Conservation (phyloP, 306 rosid species). For the Dryas alaskensis region DNA sequence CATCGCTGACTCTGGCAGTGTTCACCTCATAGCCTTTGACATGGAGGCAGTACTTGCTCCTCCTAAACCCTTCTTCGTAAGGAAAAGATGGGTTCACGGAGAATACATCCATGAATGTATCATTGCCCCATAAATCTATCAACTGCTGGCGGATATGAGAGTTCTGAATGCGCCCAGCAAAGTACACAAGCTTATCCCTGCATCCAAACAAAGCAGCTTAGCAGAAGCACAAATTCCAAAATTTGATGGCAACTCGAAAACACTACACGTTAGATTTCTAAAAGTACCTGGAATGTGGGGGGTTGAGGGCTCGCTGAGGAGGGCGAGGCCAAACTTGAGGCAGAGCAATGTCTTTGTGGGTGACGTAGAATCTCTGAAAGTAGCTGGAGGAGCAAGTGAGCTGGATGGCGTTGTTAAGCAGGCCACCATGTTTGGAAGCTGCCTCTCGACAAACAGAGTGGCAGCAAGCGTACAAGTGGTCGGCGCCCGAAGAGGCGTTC, state of each 20-base stretch:
- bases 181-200: conserved; percentile 38
- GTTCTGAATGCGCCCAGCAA: conserved; percentile 34
- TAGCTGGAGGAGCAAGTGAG: conserved; percentile 40
- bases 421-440: conserved; percentile 1
- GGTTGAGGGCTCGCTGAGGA: conserved; percentile 17
- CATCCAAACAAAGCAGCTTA: not conserved
- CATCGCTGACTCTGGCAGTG: conserved; percentile 38
- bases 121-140: conserved; percentile 33
- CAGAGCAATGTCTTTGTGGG: conserved; percentile 32
- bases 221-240: too few relatives aligned
- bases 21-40: conserved; percentile 37
- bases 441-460: conserved; percentile 41
- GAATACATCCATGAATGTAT: conserved; percentile 27
- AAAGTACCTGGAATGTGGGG: conserved; percentile 25
- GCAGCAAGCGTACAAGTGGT: conserved; percentile 35
- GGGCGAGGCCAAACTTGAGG: conserved; percentile 39
- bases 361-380: conserved; percentile 26
- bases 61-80: conserved; percentile 34
- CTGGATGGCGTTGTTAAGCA: conserved; percentile 35
- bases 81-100: conserved; percentile 14
- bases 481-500: conserved; percentile 31
- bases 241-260: too few relatives aligned
- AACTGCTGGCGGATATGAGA: conserved; percentile 25
- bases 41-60: conserved; percentile 41
- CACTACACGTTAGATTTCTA: too few relatives aligned